Conservation (phyloP, 73 alveolate species). For the Blepharisma japonicum region DNA sequence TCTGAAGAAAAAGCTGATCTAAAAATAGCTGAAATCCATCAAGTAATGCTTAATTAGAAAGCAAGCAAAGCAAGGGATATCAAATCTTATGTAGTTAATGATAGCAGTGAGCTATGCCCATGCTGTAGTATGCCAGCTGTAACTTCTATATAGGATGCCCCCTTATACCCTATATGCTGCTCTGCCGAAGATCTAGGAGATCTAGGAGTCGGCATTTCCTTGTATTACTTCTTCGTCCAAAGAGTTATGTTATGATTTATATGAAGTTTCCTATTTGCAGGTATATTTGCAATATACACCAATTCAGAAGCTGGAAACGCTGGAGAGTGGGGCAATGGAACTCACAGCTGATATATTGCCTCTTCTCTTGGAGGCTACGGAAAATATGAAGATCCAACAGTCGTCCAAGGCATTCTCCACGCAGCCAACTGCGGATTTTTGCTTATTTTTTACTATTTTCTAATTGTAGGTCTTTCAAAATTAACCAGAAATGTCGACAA, state of each 20-base stretch:
- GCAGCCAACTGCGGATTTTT: background rate
- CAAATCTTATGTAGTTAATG: too few species aligned
- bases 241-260: background rate
- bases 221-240: background rate
- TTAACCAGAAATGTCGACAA: background rate
- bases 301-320: background rate
- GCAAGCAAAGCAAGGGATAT: too few species aligned
- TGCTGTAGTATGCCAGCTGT: too few species aligned
- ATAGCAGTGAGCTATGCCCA: too few species aligned
- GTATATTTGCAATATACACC: background rate
- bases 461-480: background rate
- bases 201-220: background rate
- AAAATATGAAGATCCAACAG: background rate
- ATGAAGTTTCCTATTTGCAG: background rate
- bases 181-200: background rate
- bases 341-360: background rate
- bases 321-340: background rate
- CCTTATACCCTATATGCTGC: background rate
- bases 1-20: too few species aligned
- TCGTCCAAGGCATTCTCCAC: background rate
- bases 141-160: too few species aligned
- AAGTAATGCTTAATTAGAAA: too few species aligned
- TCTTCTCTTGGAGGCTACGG: background rate
- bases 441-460: background rate
- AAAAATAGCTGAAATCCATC: too few species aligned